A percentile compares a stretch with the other conserved stretches of the same genome.
Evolutionary conservation across 768 basidiomycete species (phyloP).

Genomic region (button mushroom (Agaricus bisporus)): DNA sequence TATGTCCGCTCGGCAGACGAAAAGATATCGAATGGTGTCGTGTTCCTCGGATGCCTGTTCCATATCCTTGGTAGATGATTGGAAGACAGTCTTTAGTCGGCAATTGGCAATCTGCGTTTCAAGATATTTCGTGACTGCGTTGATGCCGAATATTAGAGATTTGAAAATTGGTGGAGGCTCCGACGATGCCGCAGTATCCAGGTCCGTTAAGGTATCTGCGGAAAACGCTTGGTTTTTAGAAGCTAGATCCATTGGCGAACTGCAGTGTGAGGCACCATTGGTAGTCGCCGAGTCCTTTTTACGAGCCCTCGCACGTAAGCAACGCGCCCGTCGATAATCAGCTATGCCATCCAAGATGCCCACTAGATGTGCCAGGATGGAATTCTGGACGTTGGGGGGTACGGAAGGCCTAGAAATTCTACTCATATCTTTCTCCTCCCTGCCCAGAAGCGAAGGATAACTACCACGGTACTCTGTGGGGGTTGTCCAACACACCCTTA

Average conservation of each 20-base stretch:
- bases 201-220: neutral
- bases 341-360: constrained; percentile 45
- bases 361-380: constrained; percentile 44
- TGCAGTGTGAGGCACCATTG: constrained; percentile 12
- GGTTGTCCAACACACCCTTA: constrained; percentile 68
- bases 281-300: constrained; percentile 24
- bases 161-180: constrained; percentile 33
- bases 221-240: neutral
- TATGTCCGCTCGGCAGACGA: constrained; percentile 72
- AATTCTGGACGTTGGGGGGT: constrained; percentile 57
- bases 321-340: constrained; percentile 31
- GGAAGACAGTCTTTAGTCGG: constrained; percentile 15
- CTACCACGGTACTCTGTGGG: constrained; percentile 67
- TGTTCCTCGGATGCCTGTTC: constrained; percentile 8
- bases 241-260: constrained; percentile 14
- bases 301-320: constrained; percentile 29
- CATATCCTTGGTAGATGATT: constrained; percentile 12
- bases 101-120: constrained; percentile 44
- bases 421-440: constrained; percentile 8
- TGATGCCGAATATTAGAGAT: constrained; percentile 65
- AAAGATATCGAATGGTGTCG: constrained; percentile 36
- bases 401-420: constrained; percentile 49
- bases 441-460: constrained; percentile 2
- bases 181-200: neutral
- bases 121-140: constrained; percentile 68